Base-by-base conservation (phyloP, 208 protist species). In the Trypanosoma theileri region DNA sequence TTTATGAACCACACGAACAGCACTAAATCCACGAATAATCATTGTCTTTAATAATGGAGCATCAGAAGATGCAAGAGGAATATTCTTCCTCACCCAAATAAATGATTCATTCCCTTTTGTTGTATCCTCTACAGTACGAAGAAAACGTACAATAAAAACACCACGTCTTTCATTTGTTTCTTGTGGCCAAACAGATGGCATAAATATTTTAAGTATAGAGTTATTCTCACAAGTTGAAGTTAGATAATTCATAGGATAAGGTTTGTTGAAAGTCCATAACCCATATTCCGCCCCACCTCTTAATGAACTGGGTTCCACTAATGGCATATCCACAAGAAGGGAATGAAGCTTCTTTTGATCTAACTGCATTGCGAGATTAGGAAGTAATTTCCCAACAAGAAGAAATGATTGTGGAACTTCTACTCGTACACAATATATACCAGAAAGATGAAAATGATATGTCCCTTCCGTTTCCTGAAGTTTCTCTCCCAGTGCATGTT, bases 21-120 rank as follows among this genome's bases (percentile, higher is more conserved):
- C 69, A 58, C 59, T 60, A 35, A 67, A 74, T 13, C 69, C 69
- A 55, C 69, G 69, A 52, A 66, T 16, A 48, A 74, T 54, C 61
- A 74, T 61, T 0, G 69, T 67, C n/a, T 17, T 50, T 8, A 50
- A 40, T 41, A 28, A n/a, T 16, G 4, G n/a, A 31, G 17, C 50
- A 48, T 58, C 53, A 4, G 31, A 8, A 26, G 28, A 51, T 48
- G 51, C 42, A 7, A 74, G n/a, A 19, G 11, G 51, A 16, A 44
- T 41, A 53, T 74, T 74, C n/a, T 16, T 52, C 14, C 69, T 24
- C 0, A 6, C 24, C 69, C 69, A 74, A 60, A 3, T 56, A 50
- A 65, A 71, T 3, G 19, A 45, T 19, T 31, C 24, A 31, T 53
- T 46, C 11, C 52, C 22, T n/a, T 53, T 46, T 21, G 24, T 46